Conservation (phyloP, 345 rosid species). For the thale cress (Arabidopsis thaliana) region TAIR10.1 NC_003070.9:5330001-5330500, state of each 20-base stretch:
- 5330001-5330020: constrained; percentile 87
- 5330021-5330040: constrained; percentile 69
- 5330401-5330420: constrained; percentile 68
- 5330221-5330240: constrained; percentile 67
- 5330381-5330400: constrained; percentile 56
- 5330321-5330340: constrained; percentile 69
- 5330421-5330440: constrained; percentile 81
- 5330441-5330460: constrained; percentile 75
- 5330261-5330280: constrained; percentile 67
- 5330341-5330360: constrained; percentile 63
- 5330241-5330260: constrained; percentile 61
- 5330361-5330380: constrained; percentile 68
- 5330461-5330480: constrained; percentile 71
- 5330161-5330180: constrained; percentile 63
- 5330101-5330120: constrained; percentile 72
- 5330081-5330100: constrained; percentile 55
- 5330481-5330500: constrained; percentile 65
- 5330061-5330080: constrained; percentile 65
- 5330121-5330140: constrained; percentile 71
- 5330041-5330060: constrained; percentile 67
- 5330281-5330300: constrained; percentile 60
- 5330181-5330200: constrained; percentile 70
- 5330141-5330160: constrained; percentile 54
- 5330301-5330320: constrained; percentile 68
- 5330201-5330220: constrained; percentile 89